Evolutionary conservation across 192 early-diverging fungal genomes (phyloP).

Genomic region (Coemansia sp.): DNA sequence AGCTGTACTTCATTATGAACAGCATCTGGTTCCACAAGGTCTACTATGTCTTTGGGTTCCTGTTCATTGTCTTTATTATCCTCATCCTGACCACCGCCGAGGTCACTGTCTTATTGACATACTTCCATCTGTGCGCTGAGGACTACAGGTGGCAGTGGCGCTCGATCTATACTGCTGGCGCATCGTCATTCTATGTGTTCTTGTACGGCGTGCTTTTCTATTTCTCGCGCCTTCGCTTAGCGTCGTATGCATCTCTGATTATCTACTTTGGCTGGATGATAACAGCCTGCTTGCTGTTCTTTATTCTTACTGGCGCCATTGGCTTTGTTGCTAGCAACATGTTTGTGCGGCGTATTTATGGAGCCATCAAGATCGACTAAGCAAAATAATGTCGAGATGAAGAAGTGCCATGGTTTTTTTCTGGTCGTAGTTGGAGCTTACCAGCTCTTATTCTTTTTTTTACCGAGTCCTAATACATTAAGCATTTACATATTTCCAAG

Average conservation of each 20-base stretch:
- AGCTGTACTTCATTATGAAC: constrained; percentile 95
- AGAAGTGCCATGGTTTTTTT: not conserved
- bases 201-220: constrained; percentile 88
- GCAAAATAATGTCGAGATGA: too few relatives aligned
- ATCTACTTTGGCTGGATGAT: constrained; percentile 90
- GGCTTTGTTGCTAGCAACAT: constrained; percentile 73
- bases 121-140: constrained; percentile 86
- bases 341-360: constrained; percentile 81
- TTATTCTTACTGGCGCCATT: constrained; percentile 73
- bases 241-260: constrained; percentile 68
- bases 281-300: constrained; percentile 72
- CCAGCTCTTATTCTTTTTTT: not conserved
- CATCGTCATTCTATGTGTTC: constrained; percentile 83
- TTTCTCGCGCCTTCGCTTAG: constrained; percentile 72
- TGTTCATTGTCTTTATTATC: constrained; percentile 84
- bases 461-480: too few relatives aligned
- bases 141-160: constrained; percentile 88
- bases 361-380: constrained; percentile 79
- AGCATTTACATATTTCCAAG: too few relatives aligned
- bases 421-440: not conserved
- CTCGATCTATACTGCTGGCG: constrained; percentile 80
- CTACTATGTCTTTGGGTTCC: constrained; percentile 93
- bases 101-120: constrained; percentile 83
- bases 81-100: constrained; percentile 81
- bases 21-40: constrained; percentile 90